Percentiles rank a stretch among this genome's conserved stretches.
These are phyloP conservation scores for Yarrowia sp. DNA, from an alignment of 805 yeast species.

Conservation along the genomic window DNA sequence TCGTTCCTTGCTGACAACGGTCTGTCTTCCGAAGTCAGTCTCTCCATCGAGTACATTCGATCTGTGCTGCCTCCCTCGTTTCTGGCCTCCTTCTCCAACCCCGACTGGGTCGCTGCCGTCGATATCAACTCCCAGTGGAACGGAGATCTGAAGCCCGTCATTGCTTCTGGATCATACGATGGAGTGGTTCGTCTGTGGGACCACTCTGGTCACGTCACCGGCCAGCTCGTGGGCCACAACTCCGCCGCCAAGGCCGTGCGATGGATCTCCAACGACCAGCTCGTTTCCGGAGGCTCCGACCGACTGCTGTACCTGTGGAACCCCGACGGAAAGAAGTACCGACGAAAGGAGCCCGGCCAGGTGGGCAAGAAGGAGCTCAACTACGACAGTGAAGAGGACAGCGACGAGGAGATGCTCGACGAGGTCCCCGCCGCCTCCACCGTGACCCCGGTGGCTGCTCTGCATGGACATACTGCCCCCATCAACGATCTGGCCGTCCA, in stretches of 20 bases:
- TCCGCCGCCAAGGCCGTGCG: constrained; percentile 80
- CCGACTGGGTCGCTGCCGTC: constrained; percentile 90
- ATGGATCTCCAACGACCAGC: constrained; percentile 70
- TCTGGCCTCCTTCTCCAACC: constrained; percentile 81
- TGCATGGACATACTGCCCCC: constrained; percentile 87
- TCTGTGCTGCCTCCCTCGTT: constrained; percentile 94
- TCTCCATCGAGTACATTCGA: constrained; percentile 84
- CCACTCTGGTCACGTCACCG: constrained; percentile 70
- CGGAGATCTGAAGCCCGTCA: constrained; percentile 46
- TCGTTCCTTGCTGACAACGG: constrained; percentile 76
- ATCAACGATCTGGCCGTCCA: constrained; percentile 73
- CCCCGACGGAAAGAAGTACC: constrained; percentile 43
- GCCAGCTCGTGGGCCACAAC: constrained; percentile 82
- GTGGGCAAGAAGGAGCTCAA: constrained; percentile 24
- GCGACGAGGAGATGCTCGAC: constrained; percentile 46
- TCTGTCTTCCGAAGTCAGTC: constrained; percentile 72
- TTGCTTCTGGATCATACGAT: constrained; percentile 88
- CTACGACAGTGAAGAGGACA: constrained; percentile 30
- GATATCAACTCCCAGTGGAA: constrained; percentile 45
- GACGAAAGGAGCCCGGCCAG: constrained; percentile 21
- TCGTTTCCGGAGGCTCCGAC: constrained; percentile 86
- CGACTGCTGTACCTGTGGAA: constrained; percentile 88
- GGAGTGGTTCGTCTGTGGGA: constrained; percentile 91
- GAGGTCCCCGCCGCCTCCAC: constrained; percentile 49
- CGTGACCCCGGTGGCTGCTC: constrained; percentile 53